Evolutionary conservation across 2,329 filamentous ascomycete species (phyloP).

Genomic region (Neoarthrinium moseri): DNA sequence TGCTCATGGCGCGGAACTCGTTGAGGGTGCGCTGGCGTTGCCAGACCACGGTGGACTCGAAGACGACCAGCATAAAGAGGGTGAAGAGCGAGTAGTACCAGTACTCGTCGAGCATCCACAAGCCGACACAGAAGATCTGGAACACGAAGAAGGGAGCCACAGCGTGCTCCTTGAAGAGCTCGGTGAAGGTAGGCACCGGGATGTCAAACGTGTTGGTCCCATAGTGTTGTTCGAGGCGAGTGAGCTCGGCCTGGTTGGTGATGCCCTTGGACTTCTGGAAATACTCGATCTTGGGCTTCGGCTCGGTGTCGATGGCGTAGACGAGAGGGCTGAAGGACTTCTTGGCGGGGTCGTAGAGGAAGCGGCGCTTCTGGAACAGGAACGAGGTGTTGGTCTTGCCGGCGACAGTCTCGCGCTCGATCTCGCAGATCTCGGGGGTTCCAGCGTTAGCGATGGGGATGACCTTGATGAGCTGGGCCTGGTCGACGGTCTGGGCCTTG

Average conservation of each 20-base stretch:
- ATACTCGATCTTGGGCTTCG: slow-evolving; percentile 72
- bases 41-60: slow-evolving; percentile 99
- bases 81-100: slow-evolving; percentile 99
- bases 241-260: slow-evolving; percentile 69
- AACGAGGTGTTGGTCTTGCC: slow-evolving; percentile 81
- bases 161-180: slow-evolving; percentile 97
- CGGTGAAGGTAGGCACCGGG: slow-evolving; percentile 89
- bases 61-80: slow-evolving; percentile 95
- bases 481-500: slow-evolving; percentile 65
- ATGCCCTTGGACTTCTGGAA: slow-evolving; percentile 84
- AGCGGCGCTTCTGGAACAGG: slow-evolving; percentile 96
- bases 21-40: slow-evolving; percentile 92
- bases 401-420: slow-evolving; percentile 74
- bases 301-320: slow-evolving; percentile 82
- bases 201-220: slow-evolving; percentile 97
- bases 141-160: slow-evolving; percentile 99
- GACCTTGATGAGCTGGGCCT: slow-evolving; percentile 87
- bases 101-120: slow-evolving; percentile 99
- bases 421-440: slow-evolving; percentile 78
- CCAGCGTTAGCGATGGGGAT: slow-evolving; percentile 89
- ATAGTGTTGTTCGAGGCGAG: slow-evolving; percentile 85
- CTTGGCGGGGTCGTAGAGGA: slow-evolving; percentile 73
- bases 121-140: slow-evolving; percentile 95
- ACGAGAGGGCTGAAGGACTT: slow-evolving; percentile 77
- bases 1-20: slow-evolving; percentile 98